Evolutionary conservation across 768 basidiomycete species (phyloP), one percentile per base, ranked within the genome.

Genomic region (Termitomyces sp.): DNA sequence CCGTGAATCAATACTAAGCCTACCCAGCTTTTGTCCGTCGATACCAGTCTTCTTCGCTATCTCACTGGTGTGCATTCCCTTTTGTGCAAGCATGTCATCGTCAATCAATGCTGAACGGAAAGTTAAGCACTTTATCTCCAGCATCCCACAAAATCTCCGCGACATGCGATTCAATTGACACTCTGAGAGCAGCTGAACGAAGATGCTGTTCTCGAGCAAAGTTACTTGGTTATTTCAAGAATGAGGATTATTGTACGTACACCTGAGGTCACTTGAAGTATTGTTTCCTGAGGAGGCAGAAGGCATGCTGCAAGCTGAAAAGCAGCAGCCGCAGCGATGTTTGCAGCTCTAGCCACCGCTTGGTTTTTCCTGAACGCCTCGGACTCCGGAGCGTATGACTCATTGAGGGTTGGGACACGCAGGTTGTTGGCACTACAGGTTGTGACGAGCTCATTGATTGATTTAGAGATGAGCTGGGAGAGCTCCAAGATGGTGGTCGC

Each of bases 11-110:
- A 24, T 5, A 16, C 12, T 43, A 16, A 12, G 43, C 66, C 29
- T 46, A 76, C 77, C 72, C 12, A 78, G 61, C 57, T 74, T 74
- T n/a, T 59, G 50, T 2, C 68, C 58, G 48, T 77, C 68, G 22
- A 72, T 59, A 5, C 64, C 61, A 48, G 66, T 69, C 22, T 67
- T 69, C 24, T 61, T 64, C 13, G 70, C 73, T 39, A 78, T 76
- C 6, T 75, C 72, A 7, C 67, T 58, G n/a, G 71, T 65, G 36
- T 78, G 76, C 24, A 74, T 55, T 0, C 75, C 75, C 73, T 73
- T 57, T 9, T 10, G 5, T 37, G 3, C 2, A 27, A 32, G 36
- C 10, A 13, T 4, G 18, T 37, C 29, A 37, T 9, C 26, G 2
- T 32, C n/a, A 9, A 5, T 12, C 13, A 39, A 53, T 5, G 13